These are phyloP conservation scores for Beauveria scarabaeidicola DNA, from an alignment of 2,329 filamentous ascomycete species.

Conservation along the genomic window DNA sequence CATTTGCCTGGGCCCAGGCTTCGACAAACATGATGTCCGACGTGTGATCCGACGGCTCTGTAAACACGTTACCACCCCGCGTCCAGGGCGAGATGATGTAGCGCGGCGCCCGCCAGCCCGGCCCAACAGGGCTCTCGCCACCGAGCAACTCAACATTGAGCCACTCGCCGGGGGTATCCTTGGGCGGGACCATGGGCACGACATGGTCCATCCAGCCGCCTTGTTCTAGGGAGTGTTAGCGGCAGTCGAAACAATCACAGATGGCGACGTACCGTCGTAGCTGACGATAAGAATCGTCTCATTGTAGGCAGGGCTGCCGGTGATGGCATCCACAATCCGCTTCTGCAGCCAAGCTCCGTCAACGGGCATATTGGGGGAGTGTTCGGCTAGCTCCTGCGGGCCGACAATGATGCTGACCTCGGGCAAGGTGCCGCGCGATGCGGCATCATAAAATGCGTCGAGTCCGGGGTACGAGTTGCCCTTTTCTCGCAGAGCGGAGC, in stretches of 20 bases:
- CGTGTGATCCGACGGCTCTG: slow-evolving; percentile 43
- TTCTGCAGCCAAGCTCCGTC: slow-evolving; percentile 49
- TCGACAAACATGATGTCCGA: slow-evolving; percentile 46
- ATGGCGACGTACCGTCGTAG: slow-evolving; percentile 28
- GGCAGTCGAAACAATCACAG: not conserved
- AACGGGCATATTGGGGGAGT: slow-evolving; percentile 42
- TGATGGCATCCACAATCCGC: slow-evolving; percentile 41
- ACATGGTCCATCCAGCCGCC: slow-evolving; percentile 47
- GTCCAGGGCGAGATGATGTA: slow-evolving; percentile 48
- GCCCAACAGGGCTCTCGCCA: slow-evolving; percentile 20
- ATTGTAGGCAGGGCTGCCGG: slow-evolving; percentile 37
- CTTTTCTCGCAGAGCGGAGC: slow-evolving; percentile 32
- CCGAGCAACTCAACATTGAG: slow-evolving; percentile 30
- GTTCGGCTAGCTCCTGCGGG: slow-evolving; percentile 46
- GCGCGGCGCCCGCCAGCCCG: slow-evolving; percentile 38
- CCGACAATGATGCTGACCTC: slow-evolving; percentile 43
- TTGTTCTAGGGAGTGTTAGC: slow-evolving; percentile 25
- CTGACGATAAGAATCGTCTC: slow-evolving; percentile 42
- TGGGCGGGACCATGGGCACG: slow-evolving; percentile 36
- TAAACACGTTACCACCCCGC: slow-evolving; percentile 43
- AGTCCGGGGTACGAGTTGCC: slow-evolving; percentile 39
- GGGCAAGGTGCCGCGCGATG: slow-evolving; percentile 39
- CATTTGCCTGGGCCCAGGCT: slow-evolving; percentile 28
- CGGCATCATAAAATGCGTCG: slow-evolving; percentile 39
- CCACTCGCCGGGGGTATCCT: slow-evolving; percentile 42